Evolutionary conservation across 768 basidiomycete genomes (phyloP).

Genomic region (Auriscalpium microsporum): DNA sequence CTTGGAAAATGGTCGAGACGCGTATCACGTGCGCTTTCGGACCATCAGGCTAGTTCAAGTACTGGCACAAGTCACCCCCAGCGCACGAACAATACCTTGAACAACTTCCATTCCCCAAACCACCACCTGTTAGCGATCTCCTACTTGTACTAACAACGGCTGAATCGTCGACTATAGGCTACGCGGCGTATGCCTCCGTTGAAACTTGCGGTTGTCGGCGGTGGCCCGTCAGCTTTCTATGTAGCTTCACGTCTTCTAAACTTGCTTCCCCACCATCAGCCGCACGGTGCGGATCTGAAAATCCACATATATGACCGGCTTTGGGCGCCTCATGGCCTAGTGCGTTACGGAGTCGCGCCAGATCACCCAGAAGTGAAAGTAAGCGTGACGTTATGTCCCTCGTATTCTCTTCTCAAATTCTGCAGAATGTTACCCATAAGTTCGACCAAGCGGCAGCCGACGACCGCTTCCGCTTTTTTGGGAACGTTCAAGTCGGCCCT

Average conservation of each 20-base stretch:
- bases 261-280: slow-evolving; percentile 36
- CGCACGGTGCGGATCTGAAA: slow-evolving; percentile 30
- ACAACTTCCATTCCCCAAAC: too few species aligned
- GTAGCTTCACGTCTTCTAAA: slow-evolving; percentile 81
- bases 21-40: too few species aligned
- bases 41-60: too few species aligned
- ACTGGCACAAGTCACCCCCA: too few species aligned
- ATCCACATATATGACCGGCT: slow-evolving; percentile 89
- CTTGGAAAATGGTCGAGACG: too few species aligned
- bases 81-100: too few species aligned
- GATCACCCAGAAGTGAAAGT: slow-evolving; percentile 99
- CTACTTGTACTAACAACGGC: too few species aligned
- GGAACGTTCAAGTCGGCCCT: slow-evolving; percentile 64
- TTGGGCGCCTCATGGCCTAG: slow-evolving; percentile 92
- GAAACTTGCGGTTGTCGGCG: slow-evolving; percentile 88
- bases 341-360: slow-evolving; percentile 93
- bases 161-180: too few species aligned
- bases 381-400: slow-evolving; percentile 10
- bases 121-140: too few species aligned
- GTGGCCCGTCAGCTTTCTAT: slow-evolving; percentile 95
- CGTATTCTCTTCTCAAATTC: background rate
- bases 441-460: slow-evolving; percentile 81
- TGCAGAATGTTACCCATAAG: slow-evolving; percentile 91
- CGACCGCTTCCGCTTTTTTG: slow-evolving; percentile 80
- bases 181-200: slow-evolving; percentile 24